Evolutionary conservation across 73 alveolate species (phyloP).

Genomic region (Paramecium octaurelia): DNA sequence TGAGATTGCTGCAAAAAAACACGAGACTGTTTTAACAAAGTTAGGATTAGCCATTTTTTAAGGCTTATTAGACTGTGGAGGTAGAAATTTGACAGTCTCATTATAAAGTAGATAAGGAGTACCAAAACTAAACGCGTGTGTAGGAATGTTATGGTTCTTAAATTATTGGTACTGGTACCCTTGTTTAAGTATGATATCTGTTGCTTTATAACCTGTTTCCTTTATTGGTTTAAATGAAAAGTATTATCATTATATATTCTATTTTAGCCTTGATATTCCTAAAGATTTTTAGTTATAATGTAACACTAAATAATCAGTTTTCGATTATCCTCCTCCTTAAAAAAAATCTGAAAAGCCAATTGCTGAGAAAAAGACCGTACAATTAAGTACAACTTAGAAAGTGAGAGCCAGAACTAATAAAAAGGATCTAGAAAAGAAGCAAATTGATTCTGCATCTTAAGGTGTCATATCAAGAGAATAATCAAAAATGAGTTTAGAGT

Average conservation of each 20-base stretch:
- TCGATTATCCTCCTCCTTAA: slow-evolving; percentile 84
- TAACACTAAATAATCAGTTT: slow-evolving; percentile 86
- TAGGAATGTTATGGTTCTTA: slow-evolving; percentile 90
- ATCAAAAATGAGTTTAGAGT: slow-evolving; percentile 65
- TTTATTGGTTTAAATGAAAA: slow-evolving; percentile 87
- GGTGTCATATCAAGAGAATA: not conserved
- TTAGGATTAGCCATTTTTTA: slow-evolving; percentile 90
- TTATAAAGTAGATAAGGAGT: slow-evolving; percentile 85
- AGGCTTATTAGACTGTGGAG: slow-evolving; percentile 95
- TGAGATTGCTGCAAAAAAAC: slow-evolving; percentile 82
- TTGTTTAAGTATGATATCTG: slow-evolving; percentile 89
- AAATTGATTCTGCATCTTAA: not conserved
- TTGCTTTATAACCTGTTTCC: slow-evolving; percentile 92
- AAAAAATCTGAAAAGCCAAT: slow-evolving; percentile 81
- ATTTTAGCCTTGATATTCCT: slow-evolving; percentile 78
- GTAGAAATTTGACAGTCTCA: slow-evolving; percentile 88
- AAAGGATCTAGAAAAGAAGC: slow-evolving; percentile 62
- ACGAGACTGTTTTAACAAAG: slow-evolving; percentile 87
- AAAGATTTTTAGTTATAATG: slow-evolving; percentile 79
- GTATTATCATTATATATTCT: not conserved
- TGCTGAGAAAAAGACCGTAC: slow-evolving; percentile 91
- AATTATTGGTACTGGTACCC: slow-evolving; percentile 99
- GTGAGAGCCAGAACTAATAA: slow-evolving; percentile 91
- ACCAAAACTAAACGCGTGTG: slow-evolving; percentile 85
- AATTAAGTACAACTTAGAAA: slow-evolving; percentile 89